Percentiles rank a stretch among this genome's conserved stretches.
phyloP scores from a whole-genome alignment of 139 green algal genomes.

The Raphidocelis subcapitata region DNA sequence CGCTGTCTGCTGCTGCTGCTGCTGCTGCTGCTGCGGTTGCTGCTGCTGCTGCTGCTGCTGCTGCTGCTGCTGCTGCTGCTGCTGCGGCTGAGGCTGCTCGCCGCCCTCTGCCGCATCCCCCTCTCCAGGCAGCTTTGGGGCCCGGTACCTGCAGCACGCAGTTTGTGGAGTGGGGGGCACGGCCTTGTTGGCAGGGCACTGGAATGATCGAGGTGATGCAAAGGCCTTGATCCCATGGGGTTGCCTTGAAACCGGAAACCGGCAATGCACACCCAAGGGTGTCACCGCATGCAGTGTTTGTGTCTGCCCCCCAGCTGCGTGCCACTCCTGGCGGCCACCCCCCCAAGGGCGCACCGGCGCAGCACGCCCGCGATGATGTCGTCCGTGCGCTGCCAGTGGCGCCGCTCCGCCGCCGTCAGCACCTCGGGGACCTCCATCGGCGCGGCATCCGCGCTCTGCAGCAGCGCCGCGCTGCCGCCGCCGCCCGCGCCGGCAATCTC shows the following conservation, averaged over 20 bases:
- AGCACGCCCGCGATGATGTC: constrained; percentile 44
- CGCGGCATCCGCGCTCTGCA: constrained; percentile 12
- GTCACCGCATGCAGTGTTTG: too few relatives aligned
- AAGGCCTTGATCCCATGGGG: too few relatives aligned
- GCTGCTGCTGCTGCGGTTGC: not conserved
- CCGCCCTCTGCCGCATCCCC: not conserved
- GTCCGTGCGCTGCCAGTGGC: constrained; percentile 28
- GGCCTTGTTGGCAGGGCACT: not conserved
- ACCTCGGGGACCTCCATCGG: constrained; percentile 14
- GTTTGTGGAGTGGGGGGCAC: not conserved
- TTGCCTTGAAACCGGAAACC: too few relatives aligned
- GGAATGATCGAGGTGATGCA: not conserved
- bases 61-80: not conserved
- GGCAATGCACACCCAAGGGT: too few relatives aligned
- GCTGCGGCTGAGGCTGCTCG: not conserved
- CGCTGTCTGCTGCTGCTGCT: not conserved
- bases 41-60: not conserved
- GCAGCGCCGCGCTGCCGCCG: too few relatives aligned
- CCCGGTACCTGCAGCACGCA: constrained; percentile 4
- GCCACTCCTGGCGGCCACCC: not conserved
- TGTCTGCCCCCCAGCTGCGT: not conserved
- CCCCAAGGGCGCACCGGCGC: constrained; percentile 7
- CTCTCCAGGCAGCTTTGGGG: constrained; percentile 3
- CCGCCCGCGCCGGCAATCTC: not conserved
- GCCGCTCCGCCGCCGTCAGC: constrained; percentile 6